Evolutionary conservation across 2,329 filamentous ascomycete genomes (phyloP), one percentile per base, ranked within the genome.

Genomic region (Diaporthe citriasiana): DNA sequence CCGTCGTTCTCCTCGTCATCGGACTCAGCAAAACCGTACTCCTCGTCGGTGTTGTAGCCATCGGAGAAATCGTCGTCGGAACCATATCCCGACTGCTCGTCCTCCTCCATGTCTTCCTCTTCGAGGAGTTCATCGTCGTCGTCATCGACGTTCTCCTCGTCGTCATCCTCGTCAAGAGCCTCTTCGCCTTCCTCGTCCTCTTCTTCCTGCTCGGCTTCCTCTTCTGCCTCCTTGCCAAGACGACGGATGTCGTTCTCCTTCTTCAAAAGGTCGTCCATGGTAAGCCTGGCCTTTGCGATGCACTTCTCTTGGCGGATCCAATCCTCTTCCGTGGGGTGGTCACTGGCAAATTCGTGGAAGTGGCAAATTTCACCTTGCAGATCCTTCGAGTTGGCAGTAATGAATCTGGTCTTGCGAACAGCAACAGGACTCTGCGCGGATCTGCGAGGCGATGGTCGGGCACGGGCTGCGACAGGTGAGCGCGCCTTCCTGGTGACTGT

Each of bases 281-380:
- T 98, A 51, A 99, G 87, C 79, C 94, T 95, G 66, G 88, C 88
- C 72, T 88, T 88, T 77, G 91, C 87, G 42, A 90, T 89, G 10
- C 89, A 87, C 45, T 90, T 87, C 79, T 94, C 93, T 72, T 93
- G 91, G 22, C 87, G 87, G 40, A 97, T 94, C 97, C 97, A 99
- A 79, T 98, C 95, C 73, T 98, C 95, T 76, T 97, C 93, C 74
- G 94, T 91, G 53, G 93, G 88, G 73, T 92, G 89, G 66, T 94
- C 95, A 81, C 93, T 95, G 56, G 94, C 96, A 82, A 98, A 98
- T 79, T 98, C 96, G 81, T 98, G 94, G 81, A 98, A 98, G 65
- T 85, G 91, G 80, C 85, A 91, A 35, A 87, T 87, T 76, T 92
- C 89, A 53, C 85, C 85, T 50, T 85, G 83, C 56, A 90, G 79